These are phyloP conservation scores for Geranium brycei DNA, from an alignment of 345 rosid genomes.

Conservation along the genomic window DNA sequence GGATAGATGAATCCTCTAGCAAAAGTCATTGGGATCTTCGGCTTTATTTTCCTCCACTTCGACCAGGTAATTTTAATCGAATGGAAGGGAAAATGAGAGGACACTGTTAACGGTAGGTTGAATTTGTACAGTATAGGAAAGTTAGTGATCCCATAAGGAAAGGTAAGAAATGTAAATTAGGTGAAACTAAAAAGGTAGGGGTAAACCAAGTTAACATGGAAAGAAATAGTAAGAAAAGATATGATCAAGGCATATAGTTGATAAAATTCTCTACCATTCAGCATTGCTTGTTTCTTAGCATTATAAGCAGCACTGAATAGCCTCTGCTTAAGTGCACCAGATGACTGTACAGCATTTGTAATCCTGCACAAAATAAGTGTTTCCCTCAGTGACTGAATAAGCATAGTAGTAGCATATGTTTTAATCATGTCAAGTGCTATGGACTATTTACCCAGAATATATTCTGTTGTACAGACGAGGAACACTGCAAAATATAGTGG, in stretches of 20 bases:
- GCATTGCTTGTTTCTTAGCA: constrained; percentile 81
- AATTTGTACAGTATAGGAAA: too few relatives aligned
- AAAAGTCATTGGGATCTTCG: too few relatives aligned
- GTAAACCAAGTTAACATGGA: too few relatives aligned
- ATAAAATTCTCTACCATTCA: constrained; percentile 48
- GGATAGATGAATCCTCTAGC: too few relatives aligned
- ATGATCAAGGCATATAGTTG: background rate
- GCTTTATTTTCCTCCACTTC: too few relatives aligned
- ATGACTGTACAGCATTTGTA: constrained; percentile 63
- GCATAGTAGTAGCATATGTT: constrained; percentile 8
- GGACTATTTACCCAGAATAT: constrained; percentile 56
- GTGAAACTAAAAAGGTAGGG: too few relatives aligned
- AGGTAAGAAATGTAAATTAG: too few relatives aligned
- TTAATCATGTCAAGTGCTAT: constrained; percentile 10
- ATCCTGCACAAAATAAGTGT: constrained; percentile 40
- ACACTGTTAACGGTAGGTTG: too few relatives aligned
- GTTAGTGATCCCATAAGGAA: too few relatives aligned
- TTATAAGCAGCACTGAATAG: constrained; percentile 89
- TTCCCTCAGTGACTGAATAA: constrained; percentile 9
- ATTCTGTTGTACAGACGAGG: constrained; percentile 93
- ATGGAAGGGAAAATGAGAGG: too few relatives aligned
- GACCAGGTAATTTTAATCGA: too few relatives aligned
- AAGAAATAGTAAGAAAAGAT: too few relatives aligned
- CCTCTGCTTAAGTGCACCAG: constrained; percentile 72
- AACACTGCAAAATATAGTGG: constrained; percentile 86